A percentile compares a stretch with the other conserved stretches of the same genome.
Evolutionary conservation across 805 yeast species (phyloP).

Genomic region (Candida morakotiae): DNA sequence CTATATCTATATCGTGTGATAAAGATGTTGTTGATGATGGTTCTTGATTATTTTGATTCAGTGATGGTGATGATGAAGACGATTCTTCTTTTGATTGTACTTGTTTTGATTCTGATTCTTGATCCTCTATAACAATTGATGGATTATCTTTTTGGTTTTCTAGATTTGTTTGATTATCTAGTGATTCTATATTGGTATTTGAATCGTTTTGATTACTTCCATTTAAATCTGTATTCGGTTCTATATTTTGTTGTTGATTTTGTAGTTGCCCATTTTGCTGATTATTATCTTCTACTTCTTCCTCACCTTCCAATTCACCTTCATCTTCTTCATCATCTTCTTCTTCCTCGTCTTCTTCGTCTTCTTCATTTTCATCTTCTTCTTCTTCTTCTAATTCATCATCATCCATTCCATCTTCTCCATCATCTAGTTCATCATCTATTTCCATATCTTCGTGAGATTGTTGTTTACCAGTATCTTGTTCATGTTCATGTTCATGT

Average conservation of each 20-base stretch:
- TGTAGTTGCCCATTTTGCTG: too few species aligned
- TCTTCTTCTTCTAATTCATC: constrained; percentile 12
- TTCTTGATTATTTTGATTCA: not conserved
- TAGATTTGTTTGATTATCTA: too few species aligned
- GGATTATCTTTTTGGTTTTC: too few species aligned
- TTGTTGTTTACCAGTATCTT: constrained; percentile 10
- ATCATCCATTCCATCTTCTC: constrained; percentile 14
- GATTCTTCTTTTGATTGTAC: constrained; percentile 13
- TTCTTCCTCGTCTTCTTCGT: constrained; percentile 15
- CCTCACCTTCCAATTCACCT: constrained; percentile 13
- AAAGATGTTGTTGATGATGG: not conserved
- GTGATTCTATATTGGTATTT: too few species aligned
- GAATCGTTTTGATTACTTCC: too few species aligned
- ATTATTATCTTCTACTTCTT: constrained; percentile 14
- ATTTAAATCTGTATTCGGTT: too few species aligned
- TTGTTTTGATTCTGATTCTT: constrained; percentile 15
- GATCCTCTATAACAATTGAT: too few species aligned
- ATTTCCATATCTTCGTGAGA: constrained; percentile 2
- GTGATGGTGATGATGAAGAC: too few species aligned
- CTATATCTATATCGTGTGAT: too few species aligned
- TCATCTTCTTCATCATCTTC: constrained; percentile 17
- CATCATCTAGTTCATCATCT: constrained; percentile 17
- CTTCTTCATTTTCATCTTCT: constrained; percentile 13
- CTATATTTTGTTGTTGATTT: too few species aligned
- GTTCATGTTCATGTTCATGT: constrained; percentile 4